phyloP scores from a whole-genome alignment of 2,329 filamentous ascomycete species.

The Paraphaeosphaeria sporulosa region DNA sequence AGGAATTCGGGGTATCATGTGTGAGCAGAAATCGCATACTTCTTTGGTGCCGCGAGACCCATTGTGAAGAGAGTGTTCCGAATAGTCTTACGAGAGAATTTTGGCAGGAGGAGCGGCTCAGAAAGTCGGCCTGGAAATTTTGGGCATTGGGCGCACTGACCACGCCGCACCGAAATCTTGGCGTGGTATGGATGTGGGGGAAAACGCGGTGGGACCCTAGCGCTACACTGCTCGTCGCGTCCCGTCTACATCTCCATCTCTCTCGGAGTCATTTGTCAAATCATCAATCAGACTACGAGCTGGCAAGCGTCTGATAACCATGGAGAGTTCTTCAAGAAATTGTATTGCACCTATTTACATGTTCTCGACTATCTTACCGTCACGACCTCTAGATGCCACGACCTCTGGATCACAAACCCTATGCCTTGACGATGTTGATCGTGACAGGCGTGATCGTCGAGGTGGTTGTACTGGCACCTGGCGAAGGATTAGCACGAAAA shows the following conservation, averaged over 20 bases:
- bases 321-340: neutral
- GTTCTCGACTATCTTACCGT: neutral
- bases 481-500: slow-evolving; percentile 12
- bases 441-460: slow-evolving; percentile 28
- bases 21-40: slow-evolving; percentile 55
- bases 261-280: too few species aligned
- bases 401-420: neutral
- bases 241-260: neutral
- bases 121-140: slow-evolving; percentile 31
- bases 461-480: slow-evolving; percentile 30
- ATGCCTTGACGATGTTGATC: slow-evolving; percentile 27
- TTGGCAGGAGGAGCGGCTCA: neutral
- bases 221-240: neutral
- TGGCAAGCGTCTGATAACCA: too few species aligned
- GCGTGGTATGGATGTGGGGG: slow-evolving; percentile 30
- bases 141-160: slow-evolving; percentile 27
- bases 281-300: neutral
- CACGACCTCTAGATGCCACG: neutral
- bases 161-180: slow-evolving; percentile 34
- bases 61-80: slow-evolving; percentile 52
- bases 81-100: neutral
- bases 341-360: slow-evolving; percentile 1
- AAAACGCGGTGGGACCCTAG: slow-evolving; percentile 16
- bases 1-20: neutral
- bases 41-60: slow-evolving; percentile 74